A percentile compares a stretch with the other conserved stretches of the same genome.
Conservation (phyloP, 2,329 filamentous ascomycete species). For the Fusarium denticulatum region DNA sequence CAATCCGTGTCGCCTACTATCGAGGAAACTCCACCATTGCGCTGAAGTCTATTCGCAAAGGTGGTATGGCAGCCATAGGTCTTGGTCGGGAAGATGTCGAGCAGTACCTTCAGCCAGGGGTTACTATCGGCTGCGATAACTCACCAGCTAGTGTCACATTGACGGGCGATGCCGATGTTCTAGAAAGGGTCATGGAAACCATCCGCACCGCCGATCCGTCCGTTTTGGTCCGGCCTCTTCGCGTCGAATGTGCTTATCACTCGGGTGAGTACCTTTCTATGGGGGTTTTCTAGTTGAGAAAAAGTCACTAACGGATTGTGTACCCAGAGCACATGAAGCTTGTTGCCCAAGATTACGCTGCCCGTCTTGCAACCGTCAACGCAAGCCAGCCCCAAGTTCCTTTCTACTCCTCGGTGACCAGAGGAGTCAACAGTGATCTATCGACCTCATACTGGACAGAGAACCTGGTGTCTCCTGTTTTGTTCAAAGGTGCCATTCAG, state of each 20-base stretch:
- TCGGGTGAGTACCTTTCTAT: background rate
- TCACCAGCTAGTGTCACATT: slow-evolving; percentile 2
- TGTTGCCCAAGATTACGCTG: slow-evolving; percentile 2
- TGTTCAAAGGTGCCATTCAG: background rate
- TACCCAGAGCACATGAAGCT: slow-evolving; percentile 3
- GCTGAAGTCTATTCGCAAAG: background rate
- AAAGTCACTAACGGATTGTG: background rate
- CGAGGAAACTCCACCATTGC: slow-evolving; percentile 3
- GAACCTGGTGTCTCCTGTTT: slow-evolving; percentile 2
- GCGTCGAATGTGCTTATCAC: slow-evolving; percentile 11
- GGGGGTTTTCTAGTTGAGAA: background rate
- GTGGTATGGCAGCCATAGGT: slow-evolving; percentile 7
- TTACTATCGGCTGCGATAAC: slow-evolving; percentile 1
- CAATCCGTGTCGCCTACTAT: slow-evolving; percentile 5
- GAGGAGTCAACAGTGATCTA: background rate
- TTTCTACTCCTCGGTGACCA: slow-evolving; percentile 7
- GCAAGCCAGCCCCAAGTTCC: slow-evolving; percentile 1
- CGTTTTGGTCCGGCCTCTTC: slow-evolving; percentile 5
- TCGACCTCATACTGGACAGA: slow-evolving; percentile 8
- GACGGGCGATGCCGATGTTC: background rate
- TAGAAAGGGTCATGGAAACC: slow-evolving; percentile 1
- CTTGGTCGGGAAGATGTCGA: slow-evolving; percentile 2
- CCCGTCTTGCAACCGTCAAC: slow-evolving; percentile 1
- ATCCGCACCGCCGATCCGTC: slow-evolving; percentile 1
- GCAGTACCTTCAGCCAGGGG: slow-evolving; percentile 1